A percentile compares a stretch with the other conserved stretches of the same genome.
phyloP scores from a whole-genome alignment of 1,284 basidiomycete genomes.

The Ganoderma sp. region DNA sequence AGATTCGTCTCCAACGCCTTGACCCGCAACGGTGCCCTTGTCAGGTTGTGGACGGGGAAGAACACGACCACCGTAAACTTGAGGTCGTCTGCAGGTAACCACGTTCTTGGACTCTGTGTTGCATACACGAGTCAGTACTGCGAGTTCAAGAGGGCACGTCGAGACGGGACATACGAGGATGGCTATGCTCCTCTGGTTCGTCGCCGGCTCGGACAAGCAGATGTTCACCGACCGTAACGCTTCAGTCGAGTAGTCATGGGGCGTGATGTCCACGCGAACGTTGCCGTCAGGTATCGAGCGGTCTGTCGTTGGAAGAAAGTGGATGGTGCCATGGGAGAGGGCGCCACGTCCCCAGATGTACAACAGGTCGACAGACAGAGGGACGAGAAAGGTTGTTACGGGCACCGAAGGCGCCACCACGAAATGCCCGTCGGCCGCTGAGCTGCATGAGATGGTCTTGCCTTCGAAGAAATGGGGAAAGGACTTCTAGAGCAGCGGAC shows the following conservation, averaged over 20 bases:
- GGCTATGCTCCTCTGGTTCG: constrained; percentile 36
- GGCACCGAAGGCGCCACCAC: not conserved
- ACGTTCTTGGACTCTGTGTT: constrained; percentile 28
- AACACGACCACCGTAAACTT: constrained; percentile 32
- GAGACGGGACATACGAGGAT: constrained; percentile 34
- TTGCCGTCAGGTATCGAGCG: constrained; percentile 24
- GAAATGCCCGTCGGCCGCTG: not conserved
- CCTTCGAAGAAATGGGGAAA: constrained; percentile 21
- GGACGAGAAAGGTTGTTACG: constrained; percentile 32
- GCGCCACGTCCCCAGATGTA: constrained; percentile 38
- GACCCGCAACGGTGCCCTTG: constrained; percentile 17
- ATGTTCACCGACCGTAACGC: constrained; percentile 30
- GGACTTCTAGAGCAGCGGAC: not conserved
- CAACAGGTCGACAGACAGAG: constrained; percentile 34
- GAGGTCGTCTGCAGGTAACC: constrained; percentile 18
- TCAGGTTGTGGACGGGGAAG: constrained; percentile 21
- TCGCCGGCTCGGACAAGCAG: constrained; percentile 34
- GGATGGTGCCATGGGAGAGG: constrained; percentile 32
- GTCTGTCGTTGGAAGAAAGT: constrained; percentile 11
- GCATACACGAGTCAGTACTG: not conserved
- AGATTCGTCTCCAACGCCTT: constrained; percentile 35
- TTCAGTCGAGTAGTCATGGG: constrained; percentile 12
- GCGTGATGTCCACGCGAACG: constrained; percentile 33
- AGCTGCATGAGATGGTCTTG: constrained; percentile 26
- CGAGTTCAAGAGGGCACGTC: not conserved